These are phyloP conservation scores for Picocystis sp. DNA, from an alignment of 163 green algal species.

Conservation along the genomic window DNA sequence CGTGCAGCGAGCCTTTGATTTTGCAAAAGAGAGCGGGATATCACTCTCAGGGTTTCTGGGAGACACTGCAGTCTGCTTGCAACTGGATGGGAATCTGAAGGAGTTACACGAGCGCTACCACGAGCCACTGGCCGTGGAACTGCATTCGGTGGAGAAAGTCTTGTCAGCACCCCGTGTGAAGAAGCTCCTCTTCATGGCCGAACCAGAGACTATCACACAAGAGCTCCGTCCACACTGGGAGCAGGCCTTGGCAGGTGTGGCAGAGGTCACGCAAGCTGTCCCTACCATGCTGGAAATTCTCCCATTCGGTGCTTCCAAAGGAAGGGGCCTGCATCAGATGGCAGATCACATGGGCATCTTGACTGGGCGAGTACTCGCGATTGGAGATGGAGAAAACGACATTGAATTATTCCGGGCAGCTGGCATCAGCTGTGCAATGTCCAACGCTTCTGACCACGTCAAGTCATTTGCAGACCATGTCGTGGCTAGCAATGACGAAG, in stretches of 20 bases:
- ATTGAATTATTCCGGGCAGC: slow-evolving; percentile 49
- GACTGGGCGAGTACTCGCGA: slow-evolving; percentile 29
- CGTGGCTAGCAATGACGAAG: slow-evolving; percentile 40
- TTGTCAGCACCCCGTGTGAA: slow-evolving; percentile 32
- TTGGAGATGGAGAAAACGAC: slow-evolving; percentile 76
- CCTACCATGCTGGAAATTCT: slow-evolving; percentile 82
- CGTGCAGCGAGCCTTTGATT: slow-evolving; percentile 40
- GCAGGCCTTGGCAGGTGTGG: slow-evolving; percentile 17
- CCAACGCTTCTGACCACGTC: slow-evolving; percentile 50
- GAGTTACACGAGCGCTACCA: slow-evolving; percentile 70
- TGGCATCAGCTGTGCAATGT: slow-evolving; percentile 73
- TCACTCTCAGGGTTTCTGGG: slow-evolving; percentile 61
- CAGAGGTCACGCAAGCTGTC: slow-evolving; percentile 59
- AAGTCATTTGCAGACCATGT: slow-evolving; percentile 24
- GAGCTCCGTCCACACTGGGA: slow-evolving; percentile 30
- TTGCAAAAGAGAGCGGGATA: slow-evolving; percentile 18
- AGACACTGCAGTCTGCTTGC: slow-evolving; percentile 61
- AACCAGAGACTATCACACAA: slow-evolving; percentile 17
- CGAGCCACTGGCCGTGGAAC: slow-evolving; percentile 55
- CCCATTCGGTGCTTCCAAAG: slow-evolving; percentile 52
- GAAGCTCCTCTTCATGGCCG: slow-evolving; percentile 85
- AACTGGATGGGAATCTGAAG: slow-evolving; percentile 40
- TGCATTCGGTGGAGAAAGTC: slow-evolving; percentile 32
- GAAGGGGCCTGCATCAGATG: slow-evolving; percentile 32
- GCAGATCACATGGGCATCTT: slow-evolving; percentile 33